These are phyloP conservation scores for Takakia lepidozioides DNA, from an alignment of 225 moss, liverwort and hornwort species.

Conservation along the genomic window DNA sequence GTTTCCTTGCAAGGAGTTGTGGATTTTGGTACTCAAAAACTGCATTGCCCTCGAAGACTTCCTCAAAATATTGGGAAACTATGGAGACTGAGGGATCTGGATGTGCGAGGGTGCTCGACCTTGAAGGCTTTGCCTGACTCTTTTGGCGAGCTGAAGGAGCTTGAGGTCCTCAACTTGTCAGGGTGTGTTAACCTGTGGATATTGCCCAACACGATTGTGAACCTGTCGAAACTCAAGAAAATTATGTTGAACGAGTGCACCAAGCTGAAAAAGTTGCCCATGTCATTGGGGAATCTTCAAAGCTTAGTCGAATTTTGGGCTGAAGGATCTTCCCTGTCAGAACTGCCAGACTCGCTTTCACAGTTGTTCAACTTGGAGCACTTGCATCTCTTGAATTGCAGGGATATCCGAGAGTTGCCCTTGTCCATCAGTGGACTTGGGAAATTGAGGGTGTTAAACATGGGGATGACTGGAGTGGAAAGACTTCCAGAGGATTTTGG, in stretches of 20 bases:
- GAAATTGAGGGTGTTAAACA: neutral
- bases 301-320: constrained; percentile 10
- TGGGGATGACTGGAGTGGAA: neutral
- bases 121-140: constrained; percentile 8
- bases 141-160: constrained; percentile 9
- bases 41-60: constrained; percentile 12
- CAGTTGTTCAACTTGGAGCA: constrained; percentile 3
- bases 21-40: constrained; percentile 10
- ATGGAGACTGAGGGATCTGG: constrained; percentile 4
- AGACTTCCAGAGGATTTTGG: constrained; percentile 6
- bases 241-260: constrained; percentile 12
- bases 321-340: constrained; percentile 11
- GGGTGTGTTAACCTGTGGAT: constrained; percentile 13
- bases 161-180: constrained; percentile 16
- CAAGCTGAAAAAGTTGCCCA: constrained; percentile 10
- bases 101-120: constrained; percentile 22
- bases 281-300: constrained; percentile 13
- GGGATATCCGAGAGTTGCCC: neutral
- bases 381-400: neutral
- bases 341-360: constrained; percentile 19
- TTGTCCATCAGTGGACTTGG: neutral
- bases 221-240: constrained; percentile 10
- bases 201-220: constrained; percentile 9
- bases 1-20: constrained; percentile 11
- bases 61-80: constrained; percentile 15